A percentile compares a stretch with the other conserved stretches of the same genome.
These are phyloP conservation scores for Kazachstania sp. DNA, from an alignment of 1,139 yeast genomes.

Conservation along the genomic window DNA sequence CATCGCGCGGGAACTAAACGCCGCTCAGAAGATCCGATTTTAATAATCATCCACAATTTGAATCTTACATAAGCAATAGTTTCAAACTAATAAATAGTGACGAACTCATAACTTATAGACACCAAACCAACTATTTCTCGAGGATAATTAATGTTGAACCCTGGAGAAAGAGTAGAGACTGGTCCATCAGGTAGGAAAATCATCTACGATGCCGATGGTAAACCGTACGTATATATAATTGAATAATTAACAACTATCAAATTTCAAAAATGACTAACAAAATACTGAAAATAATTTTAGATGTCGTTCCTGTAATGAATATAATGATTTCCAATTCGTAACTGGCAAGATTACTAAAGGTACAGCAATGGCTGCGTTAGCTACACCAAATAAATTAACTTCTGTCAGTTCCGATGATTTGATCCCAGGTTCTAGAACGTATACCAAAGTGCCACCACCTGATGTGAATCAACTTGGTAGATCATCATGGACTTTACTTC, in stretches of 20 bases:
- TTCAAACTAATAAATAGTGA: too few species aligned
- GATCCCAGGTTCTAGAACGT: constrained; percentile 22
- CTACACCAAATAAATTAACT: background rate
- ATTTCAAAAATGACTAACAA: background rate
- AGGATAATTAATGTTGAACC: background rate
- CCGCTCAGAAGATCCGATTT: background rate
- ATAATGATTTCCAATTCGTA: constrained; percentile 67
- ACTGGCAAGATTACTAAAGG: constrained; percentile 24
- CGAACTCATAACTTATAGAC: too few species aligned
- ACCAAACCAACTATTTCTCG: background rate
- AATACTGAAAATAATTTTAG: constrained; percentile 10
- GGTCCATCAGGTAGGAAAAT: constrained; percentile 63
- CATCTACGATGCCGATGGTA: constrained; percentile 77
- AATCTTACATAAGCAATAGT: background rate
- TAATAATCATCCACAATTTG: background rate
- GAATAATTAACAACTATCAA: too few species aligned
- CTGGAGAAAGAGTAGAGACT: constrained; percentile 14
- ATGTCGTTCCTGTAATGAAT: constrained; percentile 76
- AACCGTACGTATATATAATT: constrained; percentile 61
- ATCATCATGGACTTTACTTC: constrained; percentile 88
- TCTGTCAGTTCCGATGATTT: constrained; percentile 11
- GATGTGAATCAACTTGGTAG: constrained; percentile 76
- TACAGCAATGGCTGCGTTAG: background rate
- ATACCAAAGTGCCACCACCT: constrained; percentile 63
- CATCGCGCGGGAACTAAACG: background rate